These are phyloP conservation scores for Madurella fahalii DNA, from an alignment of 2,329 filamentous ascomycete species.

Conservation along the genomic window DNA sequence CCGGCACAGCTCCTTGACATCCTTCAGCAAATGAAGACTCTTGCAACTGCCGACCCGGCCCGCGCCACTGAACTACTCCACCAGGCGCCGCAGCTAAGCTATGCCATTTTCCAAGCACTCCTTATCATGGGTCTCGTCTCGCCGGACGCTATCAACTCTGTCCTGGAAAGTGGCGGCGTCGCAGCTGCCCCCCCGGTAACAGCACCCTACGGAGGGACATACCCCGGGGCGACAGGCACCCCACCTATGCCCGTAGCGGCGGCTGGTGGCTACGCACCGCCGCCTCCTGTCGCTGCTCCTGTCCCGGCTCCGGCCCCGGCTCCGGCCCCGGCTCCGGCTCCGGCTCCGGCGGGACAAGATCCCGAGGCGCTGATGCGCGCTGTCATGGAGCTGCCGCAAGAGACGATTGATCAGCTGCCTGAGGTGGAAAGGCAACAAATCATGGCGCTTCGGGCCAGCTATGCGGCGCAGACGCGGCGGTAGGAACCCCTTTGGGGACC, in stretches of 20 bases:
- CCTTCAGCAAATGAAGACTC: slow-evolving; percentile 86
- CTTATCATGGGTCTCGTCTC: slow-evolving; percentile 91
- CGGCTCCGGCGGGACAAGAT: slow-evolving; percentile 42
- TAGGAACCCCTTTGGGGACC: not conserved
- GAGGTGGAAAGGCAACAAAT: slow-evolving; percentile 75
- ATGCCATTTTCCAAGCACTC: slow-evolving; percentile 91
- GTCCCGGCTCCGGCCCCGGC: slow-evolving; percentile 30
- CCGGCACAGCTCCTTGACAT: slow-evolving; percentile 89
- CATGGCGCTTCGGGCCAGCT: slow-evolving; percentile 62
- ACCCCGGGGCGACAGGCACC: slow-evolving; percentile 42
- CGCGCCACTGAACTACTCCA: slow-evolving; percentile 82
- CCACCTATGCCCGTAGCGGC: slow-evolving; percentile 39
- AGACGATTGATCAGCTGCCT: slow-evolving; percentile 74
- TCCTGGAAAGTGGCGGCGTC: slow-evolving; percentile 60
- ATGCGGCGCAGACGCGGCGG: slow-evolving; percentile 15
- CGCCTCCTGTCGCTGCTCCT: slow-evolving; percentile 29
- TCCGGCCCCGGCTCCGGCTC: slow-evolving; percentile 38
- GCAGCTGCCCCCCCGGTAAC: slow-evolving; percentile 29
- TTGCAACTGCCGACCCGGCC: slow-evolving; percentile 75
- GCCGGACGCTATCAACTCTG: slow-evolving; percentile 72
- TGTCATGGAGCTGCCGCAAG: slow-evolving; percentile 74
- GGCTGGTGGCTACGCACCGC: slow-evolving; percentile 43
- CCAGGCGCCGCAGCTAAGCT: slow-evolving; percentile 87
- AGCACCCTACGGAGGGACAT: slow-evolving; percentile 31
- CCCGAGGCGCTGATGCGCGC: slow-evolving; percentile 74